Percentiles rank a stretch among this genome's conserved stretches.
phyloP scores from a whole-genome alignment of 2,329 filamentous ascomycete species.

The Herpotrichia juniperi region DNA sequence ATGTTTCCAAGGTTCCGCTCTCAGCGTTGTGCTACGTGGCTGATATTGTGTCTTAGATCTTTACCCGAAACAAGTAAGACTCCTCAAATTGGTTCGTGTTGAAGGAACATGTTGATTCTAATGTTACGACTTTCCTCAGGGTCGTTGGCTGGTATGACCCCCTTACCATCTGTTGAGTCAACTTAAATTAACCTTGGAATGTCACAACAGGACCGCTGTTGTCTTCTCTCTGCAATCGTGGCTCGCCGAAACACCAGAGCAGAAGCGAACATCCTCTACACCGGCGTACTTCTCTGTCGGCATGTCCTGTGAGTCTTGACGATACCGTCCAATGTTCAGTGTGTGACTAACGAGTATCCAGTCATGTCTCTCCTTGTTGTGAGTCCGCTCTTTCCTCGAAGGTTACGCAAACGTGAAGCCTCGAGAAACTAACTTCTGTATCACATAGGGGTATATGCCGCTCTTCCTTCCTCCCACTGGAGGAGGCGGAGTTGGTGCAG shows the following conservation, averaged over 20 bases:
- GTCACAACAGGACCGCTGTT: constrained; percentile 66
- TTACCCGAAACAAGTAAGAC: constrained; percentile 82
- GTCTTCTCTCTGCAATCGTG: constrained; percentile 77
- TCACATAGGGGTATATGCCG: constrained; percentile 64
- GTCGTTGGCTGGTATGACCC: constrained; percentile 66
- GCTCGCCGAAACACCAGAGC: constrained; percentile 75
- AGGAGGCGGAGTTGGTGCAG: constrained; percentile 31
- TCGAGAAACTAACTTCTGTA: constrained; percentile 9
- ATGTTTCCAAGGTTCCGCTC: constrained; percentile 40
- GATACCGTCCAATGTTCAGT: background rate
- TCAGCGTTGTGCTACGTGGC: constrained; percentile 24
- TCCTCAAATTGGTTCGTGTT: constrained; percentile 2
- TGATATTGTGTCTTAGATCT: constrained; percentile 65
- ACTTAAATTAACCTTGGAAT: constrained; percentile 8
- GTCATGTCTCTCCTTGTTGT: constrained; percentile 55
- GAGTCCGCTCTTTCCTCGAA: constrained; percentile 38
- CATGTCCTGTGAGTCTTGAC: constrained; percentile 71
- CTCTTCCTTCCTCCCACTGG: constrained; percentile 66
- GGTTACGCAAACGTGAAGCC: background rate
- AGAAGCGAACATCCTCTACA: constrained; percentile 68
- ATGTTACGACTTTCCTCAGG: constrained; percentile 46
- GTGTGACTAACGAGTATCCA: constrained; percentile 17
- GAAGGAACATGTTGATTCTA: constrained; percentile 19
- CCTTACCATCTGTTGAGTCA: background rate
- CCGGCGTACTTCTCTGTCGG: constrained; percentile 76